phyloP scores from a whole-genome alignment of 441 rosid species.

The Sinapis alba region DNA sequence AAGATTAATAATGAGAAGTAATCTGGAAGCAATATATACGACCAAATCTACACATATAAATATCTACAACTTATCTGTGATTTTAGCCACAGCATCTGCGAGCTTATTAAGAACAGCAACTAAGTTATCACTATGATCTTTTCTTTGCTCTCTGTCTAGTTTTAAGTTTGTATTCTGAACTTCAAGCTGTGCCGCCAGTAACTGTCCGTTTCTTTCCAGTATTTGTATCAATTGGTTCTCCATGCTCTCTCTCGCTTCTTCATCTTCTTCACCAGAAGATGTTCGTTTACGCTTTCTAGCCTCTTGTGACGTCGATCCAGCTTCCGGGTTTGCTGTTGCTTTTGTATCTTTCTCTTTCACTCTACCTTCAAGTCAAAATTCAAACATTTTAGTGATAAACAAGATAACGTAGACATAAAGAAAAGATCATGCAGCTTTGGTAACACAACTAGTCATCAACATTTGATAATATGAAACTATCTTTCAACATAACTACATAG shows the following conservation, averaged over 20 bases:
- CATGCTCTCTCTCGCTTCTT: slow-evolving; percentile 33
- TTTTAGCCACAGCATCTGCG: slow-evolving; percentile 82
- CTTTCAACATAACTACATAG: not conserved
- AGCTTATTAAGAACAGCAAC: slow-evolving; percentile 84
- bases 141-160: slow-evolving; percentile 89
- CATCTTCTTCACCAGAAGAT: slow-evolving; percentile 43
- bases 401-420: not conserved
- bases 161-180: slow-evolving; percentile 77
- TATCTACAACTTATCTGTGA: slow-evolving; percentile 87
- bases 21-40: slow-evolving; percentile 14
- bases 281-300: slow-evolving; percentile 68
- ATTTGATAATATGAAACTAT: not conserved
- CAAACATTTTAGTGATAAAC: not conserved
- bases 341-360: slow-evolving; percentile 53
- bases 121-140: slow-evolving; percentile 65
- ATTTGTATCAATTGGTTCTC: slow-evolving; percentile 67
- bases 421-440: not conserved
- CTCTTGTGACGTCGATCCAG: slow-evolving; percentile 66
- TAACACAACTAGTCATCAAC: slow-evolving; percentile 4
- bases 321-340: slow-evolving; percentile 46
- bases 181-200: slow-evolving; percentile 85
- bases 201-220: slow-evolving; percentile 76
- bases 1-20: slow-evolving; percentile 26
- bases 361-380: slow-evolving; percentile 44
- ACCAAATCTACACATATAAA: slow-evolving; percentile 8